Evolutionary conservation across 192 early-diverging fungal genomes (phyloP), one percentile per base, ranked within the genome.

Genomic region (Haplosporangium gracile): DNA sequence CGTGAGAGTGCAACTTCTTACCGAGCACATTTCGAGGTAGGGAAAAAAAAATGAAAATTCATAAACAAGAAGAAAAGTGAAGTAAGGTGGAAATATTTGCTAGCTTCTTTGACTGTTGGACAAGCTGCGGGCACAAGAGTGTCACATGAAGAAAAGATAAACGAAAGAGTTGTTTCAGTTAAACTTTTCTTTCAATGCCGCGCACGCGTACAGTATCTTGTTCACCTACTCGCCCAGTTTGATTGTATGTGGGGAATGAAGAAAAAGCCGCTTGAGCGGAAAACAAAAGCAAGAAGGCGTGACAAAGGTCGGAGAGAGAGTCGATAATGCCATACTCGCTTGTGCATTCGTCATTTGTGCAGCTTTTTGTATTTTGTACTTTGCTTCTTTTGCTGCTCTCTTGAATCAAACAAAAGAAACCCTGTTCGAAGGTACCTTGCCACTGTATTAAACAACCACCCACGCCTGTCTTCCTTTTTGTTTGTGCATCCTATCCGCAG

Each of bases 301-400:
- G 13, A 45, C 26, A 45, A 29, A 18, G 9, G 40, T 15, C 22
- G 42, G 40, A 42, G 34, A 71, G 2, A 72, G 51, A 49, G 9
- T 13, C 36, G 80, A 81, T 81, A 75, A 51, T 75, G 74, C 74
- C 80, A 81, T 81, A 60, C 65, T 70, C 38, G 74, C 74, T 60
- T 40, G 68, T 3, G 26, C 47, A 81, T 26, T 75, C 80, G 80
- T 75, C 80, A 81, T 81, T 74, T 53, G 16, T 76, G 60, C 39
- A 42, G 20, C 49, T 60, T n/a, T 72, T 20, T 42, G 38, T 49
- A 43, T 13, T 36, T 15, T 2, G 26, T 39, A 42, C 26, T 16
- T 69, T 76, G 13, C 29, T 77, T 68, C 57, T 34, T 70, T 47
- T 78, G 53, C 32, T 32, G 43, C 63, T 47, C 60, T 15, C n/a